Base-by-base conservation (phyloP, 2,329 filamentous ascomycete genomes). In the Xylariaceae sp. region DNA sequence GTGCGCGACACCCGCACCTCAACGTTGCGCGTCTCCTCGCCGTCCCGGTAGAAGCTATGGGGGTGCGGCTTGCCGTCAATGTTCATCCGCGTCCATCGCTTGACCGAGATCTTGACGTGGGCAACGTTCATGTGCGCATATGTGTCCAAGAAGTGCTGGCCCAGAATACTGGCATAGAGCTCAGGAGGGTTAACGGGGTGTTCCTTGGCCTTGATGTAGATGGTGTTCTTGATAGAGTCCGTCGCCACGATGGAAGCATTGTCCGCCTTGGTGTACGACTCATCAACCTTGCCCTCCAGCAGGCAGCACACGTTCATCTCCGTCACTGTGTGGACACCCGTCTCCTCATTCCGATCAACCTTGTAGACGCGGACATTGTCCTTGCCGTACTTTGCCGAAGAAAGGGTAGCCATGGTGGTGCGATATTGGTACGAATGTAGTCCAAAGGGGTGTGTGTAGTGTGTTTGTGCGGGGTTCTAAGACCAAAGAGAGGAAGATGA, bases 291-390 rank as follows among this genome's bases (percentile, higher is more conserved):
- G 68, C 94, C 94, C 79, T 97, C 92, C 35, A 99, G 84, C 55
- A 97, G 82, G 64, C 92, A 91, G 77, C 90, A 90, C 68, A 99
- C 89, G 47, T 92, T 97, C 88, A 96, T 95, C 77, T 99, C 94
- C 48, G 88, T 89, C 67, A 97, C 90, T 6, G 87, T 89, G 76
- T 99, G 93, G 18, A 85, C 80, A 58, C 89, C 88, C 15, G 89
- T 88, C 70, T 85, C 80, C 72, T 85, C 80, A 74, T 97, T 86
- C 69, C 86, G 86, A 71, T 95, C 82, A 71, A 97, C 92, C 77
- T 99, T 99, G 85, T 89, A 96, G 70, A 99, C 86, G 71, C 94
- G 92, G 82, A 99, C 88, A 79, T 99, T 97, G 84, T 97, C 94
- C 85, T 99, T 93, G 78, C 89, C 89, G 74, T 92, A 93, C 73